A percentile compares a stretch with the other conserved stretches of the same genome.
Evolutionary conservation across 257 asterid species (phyloP).

Genomic region (Fraxinus excelsior): DNA sequence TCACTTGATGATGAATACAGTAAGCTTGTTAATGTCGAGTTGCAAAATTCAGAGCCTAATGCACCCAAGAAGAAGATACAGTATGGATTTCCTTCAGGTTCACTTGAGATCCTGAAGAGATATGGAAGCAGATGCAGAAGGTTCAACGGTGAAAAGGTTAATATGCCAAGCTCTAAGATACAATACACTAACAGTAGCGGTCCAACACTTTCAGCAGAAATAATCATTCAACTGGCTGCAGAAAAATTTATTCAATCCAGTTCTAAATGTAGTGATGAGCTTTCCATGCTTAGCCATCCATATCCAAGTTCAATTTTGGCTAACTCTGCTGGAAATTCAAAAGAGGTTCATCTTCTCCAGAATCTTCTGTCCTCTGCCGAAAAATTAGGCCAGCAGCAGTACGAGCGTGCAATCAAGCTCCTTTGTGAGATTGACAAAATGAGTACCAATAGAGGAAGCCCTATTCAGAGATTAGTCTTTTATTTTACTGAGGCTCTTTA

Average conservation of each 20-base stretch:
- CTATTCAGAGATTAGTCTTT: slow-evolving; percentile 21
- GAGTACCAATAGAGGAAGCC: slow-evolving; percentile 1
- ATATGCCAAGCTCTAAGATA: slow-evolving; percentile 11
- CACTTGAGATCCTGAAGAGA: slow-evolving; percentile 50
- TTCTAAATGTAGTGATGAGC: slow-evolving; percentile 15
- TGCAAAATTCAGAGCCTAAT: slow-evolving; percentile 12
- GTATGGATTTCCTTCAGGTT: slow-evolving; percentile 24
- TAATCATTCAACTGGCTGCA: slow-evolving; percentile 43
- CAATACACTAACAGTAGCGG: background rate
- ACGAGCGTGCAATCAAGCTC: slow-evolving; percentile 6
- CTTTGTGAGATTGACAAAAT: background rate
- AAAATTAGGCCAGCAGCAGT: slow-evolving; percentile 40
- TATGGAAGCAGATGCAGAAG: slow-evolving; percentile 47
- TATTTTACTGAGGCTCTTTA: slow-evolving; percentile 37
- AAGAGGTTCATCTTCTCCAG: slow-evolving; percentile 40
- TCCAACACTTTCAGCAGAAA: slow-evolving; percentile 21
- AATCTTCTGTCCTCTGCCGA: slow-evolving; percentile 38
- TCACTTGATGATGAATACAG: slow-evolving; percentile 20
- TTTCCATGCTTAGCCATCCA: slow-evolving; percentile 28
- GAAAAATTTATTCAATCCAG: slow-evolving; percentile 37
- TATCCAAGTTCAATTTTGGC: slow-evolving; percentile 17
- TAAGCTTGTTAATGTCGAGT: background rate
- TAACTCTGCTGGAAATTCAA: slow-evolving; percentile 28
- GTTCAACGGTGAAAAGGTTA: slow-evolving; percentile 27
- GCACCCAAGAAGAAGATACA: slow-evolving; percentile 22